A percentile compares a stretch with the other conserved stretches of the same genome.
Conservation (phyloP, 129 eudicot genomes). For the Logfia minima region DNA sequence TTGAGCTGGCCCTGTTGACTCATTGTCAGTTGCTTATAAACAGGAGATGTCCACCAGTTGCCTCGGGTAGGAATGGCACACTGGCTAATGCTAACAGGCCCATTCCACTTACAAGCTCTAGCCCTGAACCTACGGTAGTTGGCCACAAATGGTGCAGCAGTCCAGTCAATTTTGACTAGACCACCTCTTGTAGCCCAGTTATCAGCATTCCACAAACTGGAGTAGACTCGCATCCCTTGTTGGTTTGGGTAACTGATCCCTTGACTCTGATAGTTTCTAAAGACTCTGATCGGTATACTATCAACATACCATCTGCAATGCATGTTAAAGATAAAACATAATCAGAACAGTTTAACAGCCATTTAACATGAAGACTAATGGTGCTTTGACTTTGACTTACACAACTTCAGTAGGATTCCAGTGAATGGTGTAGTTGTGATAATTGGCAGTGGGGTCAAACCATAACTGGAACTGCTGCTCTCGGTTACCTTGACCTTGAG, state of each 20-base stretch:
- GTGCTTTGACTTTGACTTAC: constrained; percentile 34
- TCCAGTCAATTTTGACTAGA: constrained; percentile 61
- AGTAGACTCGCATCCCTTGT: constrained; percentile 66
- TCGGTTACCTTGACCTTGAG: constrained; percentile 60
- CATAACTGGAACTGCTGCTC: constrained; percentile 67
- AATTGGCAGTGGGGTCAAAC: constrained; percentile 74
- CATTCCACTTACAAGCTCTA: constrained; percentile 52
- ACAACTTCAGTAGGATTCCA: constrained; percentile 65
- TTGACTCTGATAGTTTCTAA: constrained; percentile 45
- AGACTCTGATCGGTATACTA: constrained; percentile 57
- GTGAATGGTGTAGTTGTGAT: constrained; percentile 71
- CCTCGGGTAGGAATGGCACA: constrained; percentile 35
- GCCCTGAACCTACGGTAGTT: constrained; percentile 43
- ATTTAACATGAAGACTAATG: background rate
- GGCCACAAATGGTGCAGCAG: constrained; percentile 54
- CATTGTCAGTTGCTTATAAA: constrained; percentile 35
- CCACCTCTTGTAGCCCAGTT: constrained; percentile 72
- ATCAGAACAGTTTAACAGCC: background rate
- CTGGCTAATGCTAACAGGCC: constrained; percentile 35
- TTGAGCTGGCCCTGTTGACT: constrained; percentile 44
- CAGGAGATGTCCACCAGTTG: constrained; percentile 57
- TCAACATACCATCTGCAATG: constrained; percentile 65
- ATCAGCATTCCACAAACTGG: constrained; percentile 80
- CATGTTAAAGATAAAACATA: background rate
- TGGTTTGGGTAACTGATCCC: constrained; percentile 56